Evolutionary conservation across 768 basidiomycete species (phyloP).

Genomic region (Pleurotus platypus): DNA sequence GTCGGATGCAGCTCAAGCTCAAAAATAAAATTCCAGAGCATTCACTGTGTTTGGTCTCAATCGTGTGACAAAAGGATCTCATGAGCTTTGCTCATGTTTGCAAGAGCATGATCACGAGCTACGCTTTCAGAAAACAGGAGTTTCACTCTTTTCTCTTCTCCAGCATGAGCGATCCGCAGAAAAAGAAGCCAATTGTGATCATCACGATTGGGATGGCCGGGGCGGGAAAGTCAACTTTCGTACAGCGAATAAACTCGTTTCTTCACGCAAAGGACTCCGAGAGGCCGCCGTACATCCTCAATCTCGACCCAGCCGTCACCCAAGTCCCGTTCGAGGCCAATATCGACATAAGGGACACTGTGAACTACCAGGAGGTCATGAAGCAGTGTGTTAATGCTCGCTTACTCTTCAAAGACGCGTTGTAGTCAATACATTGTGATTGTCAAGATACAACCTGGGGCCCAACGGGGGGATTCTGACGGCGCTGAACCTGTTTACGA

Average conservation of each 20-base stretch:
- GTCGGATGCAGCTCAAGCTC: too few species aligned
- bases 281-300: slow-evolving; percentile 90
- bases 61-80: too few species aligned
- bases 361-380: slow-evolving; percentile 98
- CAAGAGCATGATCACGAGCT: too few species aligned
- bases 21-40: too few species aligned
- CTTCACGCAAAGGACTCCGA: slow-evolving; percentile 65
- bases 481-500: slow-evolving; percentile 95
- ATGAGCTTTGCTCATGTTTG: too few species aligned
- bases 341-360: slow-evolving; percentile 96
- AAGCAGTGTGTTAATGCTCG: slow-evolving; percentile 78
- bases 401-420: not conserved
- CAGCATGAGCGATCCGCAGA: slow-evolving; percentile 7
- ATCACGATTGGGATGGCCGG: slow-evolving; percentile 97
- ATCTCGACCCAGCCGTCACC: slow-evolving; percentile 94
- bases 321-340: slow-evolving; percentile 92
- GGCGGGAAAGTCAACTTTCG: slow-evolving; percentile 96
- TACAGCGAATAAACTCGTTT: slow-evolving; percentile 92
- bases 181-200: slow-evolving; percentile 74
- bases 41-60: too few species aligned
- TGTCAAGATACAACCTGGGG: slow-evolving; percentile 88
- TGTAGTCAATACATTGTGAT: not conserved
- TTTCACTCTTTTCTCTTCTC: slow-evolving; percentile 17
- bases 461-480: slow-evolving; percentile 98
- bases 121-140: too few species aligned